Conservation (phyloP, 305 asterid genomes). For the Fraxinus paxiana region DNA sequence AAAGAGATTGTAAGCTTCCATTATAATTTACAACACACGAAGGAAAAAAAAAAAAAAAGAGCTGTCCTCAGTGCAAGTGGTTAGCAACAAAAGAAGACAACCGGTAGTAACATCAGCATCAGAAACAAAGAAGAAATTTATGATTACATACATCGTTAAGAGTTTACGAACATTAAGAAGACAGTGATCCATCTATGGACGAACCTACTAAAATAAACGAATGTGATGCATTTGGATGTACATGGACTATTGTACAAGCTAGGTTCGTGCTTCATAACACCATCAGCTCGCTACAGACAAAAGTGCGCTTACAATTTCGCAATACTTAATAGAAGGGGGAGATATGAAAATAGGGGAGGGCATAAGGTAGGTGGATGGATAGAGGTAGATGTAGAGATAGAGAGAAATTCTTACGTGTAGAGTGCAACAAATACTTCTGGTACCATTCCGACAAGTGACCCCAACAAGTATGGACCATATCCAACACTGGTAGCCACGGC, state of each 20-base stretch:
- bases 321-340: neutral
- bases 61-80: neutral
- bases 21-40: neutral
- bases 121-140: neutral
- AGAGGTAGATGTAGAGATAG: neutral
- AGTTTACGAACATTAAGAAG: neutral
- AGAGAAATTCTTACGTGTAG: constrained; percentile 59
- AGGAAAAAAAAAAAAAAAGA: neutral
- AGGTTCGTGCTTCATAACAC: neutral
- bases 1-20: neutral
- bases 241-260: neutral
- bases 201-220: neutral
- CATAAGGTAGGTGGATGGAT: neutral
- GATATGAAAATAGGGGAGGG: neutral
- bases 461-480: constrained; percentile 59
- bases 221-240: neutral
- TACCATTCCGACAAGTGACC: constrained; percentile 58
- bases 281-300: neutral
- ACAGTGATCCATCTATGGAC: neutral
- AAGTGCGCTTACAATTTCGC: neutral
- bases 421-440: constrained; percentile 74
- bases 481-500: constrained; percentile 71
- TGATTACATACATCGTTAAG: neutral
- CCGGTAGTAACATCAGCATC: neutral
- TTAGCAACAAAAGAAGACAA: neutral